Evolutionary conservation across 768 basidiomycete genomes (phyloP), one percentile per base, ranked within the genome.

Genomic region (Chlorophyllum brunneum): DNA sequence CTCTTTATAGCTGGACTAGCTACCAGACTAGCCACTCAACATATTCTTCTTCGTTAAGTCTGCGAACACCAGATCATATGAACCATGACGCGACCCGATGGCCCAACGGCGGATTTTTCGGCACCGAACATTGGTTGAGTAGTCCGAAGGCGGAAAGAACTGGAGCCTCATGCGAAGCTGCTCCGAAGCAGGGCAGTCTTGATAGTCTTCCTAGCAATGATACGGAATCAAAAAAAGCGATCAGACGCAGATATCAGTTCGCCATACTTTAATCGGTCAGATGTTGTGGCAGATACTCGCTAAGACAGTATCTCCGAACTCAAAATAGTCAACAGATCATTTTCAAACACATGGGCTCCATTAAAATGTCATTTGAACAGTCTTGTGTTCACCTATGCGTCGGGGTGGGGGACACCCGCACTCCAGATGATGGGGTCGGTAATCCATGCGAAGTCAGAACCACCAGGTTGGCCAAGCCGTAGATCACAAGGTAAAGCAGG

Each of bases 51-150:
- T 6, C n/a, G 41, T n/a, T 11, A 42, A 4, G n/a, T 5, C 11
- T 15, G 22, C 23, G 11, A n/a, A 5, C 2, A 42, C 15, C 37
- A 22, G 26, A 37, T 22, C 16, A 18, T 29, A 10, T 7, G 5
- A 33, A 31, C 56, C 11, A 53, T 56, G 36, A 59, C 54, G 7
- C 51, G 49, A 20, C 15, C 22, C 16, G 4, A 13, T 33, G 31
- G 16, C 10, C 45, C 11, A 5, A 22, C 31, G 9, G 7, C 11
- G 5, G 11, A 15, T 36, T 42, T 42, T 26, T 26, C 41, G 10
- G 24, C 9, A 15, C 22, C 26, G 24, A 7, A n/a, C 22, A n/a
- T 26, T 42, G 41, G 26, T 27, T 42, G 41, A 42, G 27, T 48
- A 33, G 16, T 2, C 4, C 20, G 15, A 27, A 38, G 8, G 15